A percentile compares a stretch with the other conserved stretches of the same genome.
Evolutionary conservation across 1,139 yeast genomes (phyloP).

Genomic region (Dujonia santamariae): DNA sequence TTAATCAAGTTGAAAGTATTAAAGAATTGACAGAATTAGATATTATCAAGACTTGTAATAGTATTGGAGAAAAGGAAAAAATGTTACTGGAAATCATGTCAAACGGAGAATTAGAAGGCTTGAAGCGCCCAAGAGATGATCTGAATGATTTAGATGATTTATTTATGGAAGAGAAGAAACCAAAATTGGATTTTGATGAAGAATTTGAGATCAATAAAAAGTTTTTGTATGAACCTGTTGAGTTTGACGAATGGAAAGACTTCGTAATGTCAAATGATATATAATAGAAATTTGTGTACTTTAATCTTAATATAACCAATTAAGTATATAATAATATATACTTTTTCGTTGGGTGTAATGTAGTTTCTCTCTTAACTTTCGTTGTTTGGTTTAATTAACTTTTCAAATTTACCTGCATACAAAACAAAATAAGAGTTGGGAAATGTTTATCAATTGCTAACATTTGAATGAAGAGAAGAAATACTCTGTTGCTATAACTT

Average conservation of each 20-base stretch:
- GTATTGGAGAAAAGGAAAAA: conserved; percentile 12
- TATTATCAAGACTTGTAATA: conserved; percentile 29
- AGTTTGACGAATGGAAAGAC: conserved; percentile 40
- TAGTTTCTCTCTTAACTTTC: too few species aligned
- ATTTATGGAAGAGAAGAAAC: conserved; percentile 36
- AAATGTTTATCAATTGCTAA: too few species aligned
- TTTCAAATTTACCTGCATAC: too few species aligned
- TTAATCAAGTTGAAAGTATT: conserved; percentile 41
- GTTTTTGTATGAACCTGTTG: conserved; percentile 32
- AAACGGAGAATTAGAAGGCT: conserved; percentile 6
- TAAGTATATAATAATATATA: too few species aligned
- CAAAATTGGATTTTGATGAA: conserved; percentile 19
- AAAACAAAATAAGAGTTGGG: too few species aligned
- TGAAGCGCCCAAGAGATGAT: conserved; percentile 25
- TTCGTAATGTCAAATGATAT: conserved; percentile 19
- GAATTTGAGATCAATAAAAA: conserved; percentile 21
- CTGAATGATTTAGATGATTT: conserved; percentile 27
- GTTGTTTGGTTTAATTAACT: too few species aligned
- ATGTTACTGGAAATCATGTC: too few species aligned
- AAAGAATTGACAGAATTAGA: conserved; percentile 30
- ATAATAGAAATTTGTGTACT: too few species aligned
- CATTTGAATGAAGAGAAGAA: too few species aligned
- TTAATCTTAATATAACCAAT: too few species aligned
- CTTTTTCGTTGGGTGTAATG: too few species aligned
- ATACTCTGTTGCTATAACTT: too few species aligned